Percentiles rank a stretch among this genome's conserved stretches.
phyloP scores from a whole-genome alignment of 2,329 filamentous ascomycete species.

The Fusarium tupiense region DNA sequence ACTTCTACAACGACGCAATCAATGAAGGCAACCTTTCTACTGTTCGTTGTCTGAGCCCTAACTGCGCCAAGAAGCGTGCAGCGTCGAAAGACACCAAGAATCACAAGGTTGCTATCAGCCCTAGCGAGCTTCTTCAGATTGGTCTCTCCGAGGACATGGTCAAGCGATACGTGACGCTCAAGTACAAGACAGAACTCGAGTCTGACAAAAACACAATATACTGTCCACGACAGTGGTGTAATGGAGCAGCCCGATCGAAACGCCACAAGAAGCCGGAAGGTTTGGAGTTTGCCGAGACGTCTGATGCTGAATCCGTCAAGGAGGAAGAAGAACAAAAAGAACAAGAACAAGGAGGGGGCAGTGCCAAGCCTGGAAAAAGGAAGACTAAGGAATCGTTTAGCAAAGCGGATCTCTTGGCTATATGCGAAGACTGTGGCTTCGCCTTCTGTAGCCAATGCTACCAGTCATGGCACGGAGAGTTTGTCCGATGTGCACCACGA shows the following conservation, averaged over 20 bases:
- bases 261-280: constrained; percentile 77
- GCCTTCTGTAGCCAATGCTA: constrained; percentile 81
- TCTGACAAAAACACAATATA: constrained; percentile 92
- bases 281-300: constrained; percentile 66
- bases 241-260: constrained; percentile 83
- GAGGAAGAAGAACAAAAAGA: constrained; percentile 56
- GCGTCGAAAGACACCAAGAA: constrained; percentile 57
- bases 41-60: constrained; percentile 82
- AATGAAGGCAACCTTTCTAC: constrained; percentile 81
- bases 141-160: constrained; percentile 77
- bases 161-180: constrained; percentile 86
- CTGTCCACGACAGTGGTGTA: constrained; percentile 92
- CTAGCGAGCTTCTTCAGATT: constrained; percentile 85
- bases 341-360: constrained; percentile 39
- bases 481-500: constrained; percentile 73
- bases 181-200: constrained; percentile 92
- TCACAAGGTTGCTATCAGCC: constrained; percentile 75
- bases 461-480: constrained; percentile 93
- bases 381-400: constrained; percentile 50
- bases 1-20: constrained; percentile 91
- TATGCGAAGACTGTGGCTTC: constrained; percentile 89
- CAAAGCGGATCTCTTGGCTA: constrained; percentile 73
- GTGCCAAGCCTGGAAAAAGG: constrained; percentile 28
- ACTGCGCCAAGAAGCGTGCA: constrained; percentile 74
- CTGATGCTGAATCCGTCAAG: constrained; percentile 61